phyloP scores from a whole-genome alignment of 495 filamentous ascomycete species.

The Talaromyces thailandensis region DNA sequence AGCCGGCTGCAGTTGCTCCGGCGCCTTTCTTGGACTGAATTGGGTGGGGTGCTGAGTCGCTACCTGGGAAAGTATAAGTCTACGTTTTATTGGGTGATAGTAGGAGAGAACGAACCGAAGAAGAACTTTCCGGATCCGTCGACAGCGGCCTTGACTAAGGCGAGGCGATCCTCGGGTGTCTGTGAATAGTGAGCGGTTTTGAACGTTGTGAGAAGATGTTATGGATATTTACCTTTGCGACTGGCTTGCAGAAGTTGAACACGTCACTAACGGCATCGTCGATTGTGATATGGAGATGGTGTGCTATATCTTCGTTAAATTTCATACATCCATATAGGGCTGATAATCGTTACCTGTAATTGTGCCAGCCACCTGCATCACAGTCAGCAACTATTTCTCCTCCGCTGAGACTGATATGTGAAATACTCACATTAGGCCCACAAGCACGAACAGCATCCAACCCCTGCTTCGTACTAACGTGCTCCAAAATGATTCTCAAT shows the following conservation, averaged over 20 bases:
- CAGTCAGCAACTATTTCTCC: too few species aligned
- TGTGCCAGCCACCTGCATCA: constrained; percentile 37
- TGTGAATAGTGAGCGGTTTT: constrained; percentile 15
- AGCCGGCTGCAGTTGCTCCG: constrained; percentile 65
- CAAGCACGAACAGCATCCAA: constrained; percentile 67
- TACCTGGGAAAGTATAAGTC: constrained; percentile 19
- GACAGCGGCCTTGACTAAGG: constrained; percentile 59
- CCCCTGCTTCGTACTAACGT: constrained; percentile 79
- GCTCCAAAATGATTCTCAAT: constrained; percentile 66
- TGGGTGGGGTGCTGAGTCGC: constrained; percentile 71
- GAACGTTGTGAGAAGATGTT: not conserved
- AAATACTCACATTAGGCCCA: constrained; percentile 52
- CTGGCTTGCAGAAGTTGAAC: constrained; percentile 82
- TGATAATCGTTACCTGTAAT: constrained; percentile 34
- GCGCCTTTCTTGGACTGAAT: constrained; percentile 58
- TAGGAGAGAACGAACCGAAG: constrained; percentile 35
- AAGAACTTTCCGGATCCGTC: constrained; percentile 74
- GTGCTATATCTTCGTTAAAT: constrained; percentile 38
- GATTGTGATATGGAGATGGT: constrained; percentile 71
- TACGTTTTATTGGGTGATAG: not conserved
- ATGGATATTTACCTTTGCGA: constrained; percentile 45
- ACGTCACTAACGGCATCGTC: constrained; percentile 69
- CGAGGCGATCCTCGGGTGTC: constrained; percentile 62
- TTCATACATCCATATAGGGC: not conserved
- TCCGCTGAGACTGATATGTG: not conserved